Evolutionary conservation across 176 grass and related monocot species (phyloP).

Genomic region (Microstegium vimineum): DNA sequence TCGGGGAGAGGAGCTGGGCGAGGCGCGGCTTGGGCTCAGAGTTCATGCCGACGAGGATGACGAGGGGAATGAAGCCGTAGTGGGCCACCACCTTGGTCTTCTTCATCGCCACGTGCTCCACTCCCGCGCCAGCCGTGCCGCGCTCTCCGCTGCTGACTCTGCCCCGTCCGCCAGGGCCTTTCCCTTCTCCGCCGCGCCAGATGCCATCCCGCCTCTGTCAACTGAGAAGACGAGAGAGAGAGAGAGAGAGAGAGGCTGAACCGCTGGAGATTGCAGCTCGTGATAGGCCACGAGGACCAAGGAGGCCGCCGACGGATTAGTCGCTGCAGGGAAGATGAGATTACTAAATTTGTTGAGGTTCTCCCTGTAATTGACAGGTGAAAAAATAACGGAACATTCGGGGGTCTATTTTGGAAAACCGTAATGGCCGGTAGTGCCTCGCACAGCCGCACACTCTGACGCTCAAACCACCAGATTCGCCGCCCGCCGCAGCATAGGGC

Average conservation of each 20-base stretch:
- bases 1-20: constrained; percentile 49
- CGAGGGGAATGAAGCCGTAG: constrained; percentile 67
- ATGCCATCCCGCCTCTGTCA: constrained; percentile 1
- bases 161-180: constrained; percentile 14
- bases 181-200: constrained; percentile 25
- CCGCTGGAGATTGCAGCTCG: neutral
- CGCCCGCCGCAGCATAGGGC: neutral
- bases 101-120: constrained; percentile 76
- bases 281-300: neutral
- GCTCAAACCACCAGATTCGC: neutral
- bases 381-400: too few species aligned
- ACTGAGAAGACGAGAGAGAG: neutral
- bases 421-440: neutral
- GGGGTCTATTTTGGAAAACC: neutral
- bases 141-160: constrained; percentile 9
- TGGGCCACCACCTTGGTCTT: constrained; percentile 65
- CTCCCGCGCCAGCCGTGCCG: constrained; percentile 29
- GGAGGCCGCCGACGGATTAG: neutral
- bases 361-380: neutral
- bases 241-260: neutral
- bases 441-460: neutral
- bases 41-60: constrained; percentile 65
- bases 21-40: constrained; percentile 52
- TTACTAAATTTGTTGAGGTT: neutral
- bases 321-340: neutral